Percentiles rank a stretch among this genome's conserved stretches.
These are phyloP conservation scores for Acacia confusa DNA, from an alignment of 306 rosid species.

Conservation along the genomic window DNA sequence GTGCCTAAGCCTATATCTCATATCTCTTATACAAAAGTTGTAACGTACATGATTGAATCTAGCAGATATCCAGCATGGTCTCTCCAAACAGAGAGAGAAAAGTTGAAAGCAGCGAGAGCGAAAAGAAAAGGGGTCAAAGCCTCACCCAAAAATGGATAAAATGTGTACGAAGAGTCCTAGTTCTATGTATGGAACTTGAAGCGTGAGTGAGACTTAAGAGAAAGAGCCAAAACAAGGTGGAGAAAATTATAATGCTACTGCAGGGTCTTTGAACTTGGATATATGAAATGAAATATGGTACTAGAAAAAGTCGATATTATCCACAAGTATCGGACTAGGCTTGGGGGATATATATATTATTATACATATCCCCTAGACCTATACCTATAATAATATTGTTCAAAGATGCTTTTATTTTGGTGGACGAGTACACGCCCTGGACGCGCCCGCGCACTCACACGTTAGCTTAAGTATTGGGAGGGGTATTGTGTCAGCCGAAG, in stretches of 20 bases:
- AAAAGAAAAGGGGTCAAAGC: not conserved
- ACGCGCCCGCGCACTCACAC: too few species aligned
- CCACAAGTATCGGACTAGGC: slow-evolving; percentile 20
- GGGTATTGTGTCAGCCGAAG: slow-evolving; percentile 18
- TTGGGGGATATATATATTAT: not conserved
- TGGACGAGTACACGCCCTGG: slow-evolving; percentile 24
- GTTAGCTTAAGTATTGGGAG: slow-evolving; percentile 6
- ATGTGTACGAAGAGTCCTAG: slow-evolving; percentile 9
- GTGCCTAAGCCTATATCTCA: not conserved
- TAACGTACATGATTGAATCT: not conserved
- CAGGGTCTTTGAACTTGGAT: slow-evolving; percentile 30
- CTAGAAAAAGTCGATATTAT: slow-evolving; percentile 36
- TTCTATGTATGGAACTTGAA: slow-evolving; percentile 27
- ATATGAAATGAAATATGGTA: not conserved
- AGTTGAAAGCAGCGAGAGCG: not conserved
- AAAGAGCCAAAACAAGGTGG: not conserved
- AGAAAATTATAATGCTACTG: not conserved
- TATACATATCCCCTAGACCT: not conserved
- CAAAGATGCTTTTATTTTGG: slow-evolving; percentile 42
- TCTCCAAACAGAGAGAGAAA: not conserved
- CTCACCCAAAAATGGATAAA: not conserved
- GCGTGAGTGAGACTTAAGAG: not conserved
- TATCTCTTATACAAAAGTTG: not conserved
- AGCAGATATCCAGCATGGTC: not conserved
- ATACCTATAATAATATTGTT: not conserved